Conservation (phyloP, 768 basidiomycete genomes). For the Lactarius hengduanensis region DNA sequence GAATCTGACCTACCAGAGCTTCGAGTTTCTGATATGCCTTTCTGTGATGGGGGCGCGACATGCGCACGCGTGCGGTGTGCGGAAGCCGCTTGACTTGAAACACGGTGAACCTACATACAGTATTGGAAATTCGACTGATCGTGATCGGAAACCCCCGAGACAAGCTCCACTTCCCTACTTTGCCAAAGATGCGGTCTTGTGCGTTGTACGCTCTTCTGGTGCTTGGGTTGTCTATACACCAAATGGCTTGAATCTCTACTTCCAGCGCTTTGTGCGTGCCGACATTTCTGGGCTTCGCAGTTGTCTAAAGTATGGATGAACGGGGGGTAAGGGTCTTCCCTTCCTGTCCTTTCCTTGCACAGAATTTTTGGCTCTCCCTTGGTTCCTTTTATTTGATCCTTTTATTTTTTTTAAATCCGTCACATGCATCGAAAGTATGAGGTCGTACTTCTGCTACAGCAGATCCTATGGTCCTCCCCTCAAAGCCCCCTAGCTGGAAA, state of each 20-base stretch:
- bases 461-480: no score
- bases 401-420: no score
- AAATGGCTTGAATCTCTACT: no score
- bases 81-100: not conserved
- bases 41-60: not conserved
- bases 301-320: not conserved
- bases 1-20: not conserved
- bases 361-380: not conserved
- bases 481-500: not conserved
- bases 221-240: not conserved
- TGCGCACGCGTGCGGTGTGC: not conserved
- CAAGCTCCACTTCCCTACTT: not conserved
- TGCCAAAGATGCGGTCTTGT: not conserved
- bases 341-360: not conserved
- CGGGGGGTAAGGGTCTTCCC: not conserved
- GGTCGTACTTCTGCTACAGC: not conserved
- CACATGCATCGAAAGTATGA: no score
- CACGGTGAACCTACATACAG: not conserved
- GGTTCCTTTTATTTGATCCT: no score
- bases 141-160: not conserved
- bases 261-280: no score
- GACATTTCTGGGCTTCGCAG: constrained; percentile 36
- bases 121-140: not conserved
- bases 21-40: constrained; percentile 1
- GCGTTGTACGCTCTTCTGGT: not conserved